phyloP scores from a whole-genome alignment of 345 rosid genomes.

The Sonneratia alba region DNA sequence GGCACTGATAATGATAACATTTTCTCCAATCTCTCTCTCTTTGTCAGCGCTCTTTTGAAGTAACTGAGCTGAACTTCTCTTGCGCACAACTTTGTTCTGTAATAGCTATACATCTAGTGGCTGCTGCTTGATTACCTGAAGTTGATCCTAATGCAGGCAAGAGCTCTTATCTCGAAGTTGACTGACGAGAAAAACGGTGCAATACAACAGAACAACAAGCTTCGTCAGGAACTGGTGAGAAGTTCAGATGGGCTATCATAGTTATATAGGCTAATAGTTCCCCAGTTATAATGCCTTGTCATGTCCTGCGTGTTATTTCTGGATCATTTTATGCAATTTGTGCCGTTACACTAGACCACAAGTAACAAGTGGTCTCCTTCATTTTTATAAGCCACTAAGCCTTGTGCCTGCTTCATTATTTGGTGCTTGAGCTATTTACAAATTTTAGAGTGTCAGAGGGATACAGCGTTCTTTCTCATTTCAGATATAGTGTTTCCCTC shows the following conservation, averaged over 20 bases:
- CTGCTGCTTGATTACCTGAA: too few relatives aligned
- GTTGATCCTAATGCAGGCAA: slow-evolving; percentile 26
- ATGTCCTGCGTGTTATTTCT: neutral
- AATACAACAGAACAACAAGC: slow-evolving; percentile 43
- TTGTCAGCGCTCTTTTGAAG: too few relatives aligned
- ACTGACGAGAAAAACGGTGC: slow-evolving; percentile 53
- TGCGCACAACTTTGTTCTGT: neutral
- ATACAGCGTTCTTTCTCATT: neutral
- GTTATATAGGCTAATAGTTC: neutral
- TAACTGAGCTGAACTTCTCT: too few relatives aligned
- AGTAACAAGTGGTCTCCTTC: neutral
- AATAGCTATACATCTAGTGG: too few relatives aligned
- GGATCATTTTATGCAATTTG: neutral
- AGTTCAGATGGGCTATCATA: neutral
- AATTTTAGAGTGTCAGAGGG: neutral
- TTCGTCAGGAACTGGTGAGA: slow-evolving; percentile 62
- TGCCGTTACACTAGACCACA: neutral
- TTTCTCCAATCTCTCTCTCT: neutral
- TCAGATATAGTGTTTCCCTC: neutral
- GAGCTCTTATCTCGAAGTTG: slow-evolving; percentile 44
- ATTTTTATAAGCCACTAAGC: neutral
- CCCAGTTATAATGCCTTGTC: neutral
- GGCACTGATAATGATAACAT: neutral
- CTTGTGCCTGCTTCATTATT: neutral
- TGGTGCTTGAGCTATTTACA: neutral